Evolutionary conservation across 208 protist species (phyloP), one percentile per base, ranked within the genome.

Genomic region (Lotmaria passim): DNA sequence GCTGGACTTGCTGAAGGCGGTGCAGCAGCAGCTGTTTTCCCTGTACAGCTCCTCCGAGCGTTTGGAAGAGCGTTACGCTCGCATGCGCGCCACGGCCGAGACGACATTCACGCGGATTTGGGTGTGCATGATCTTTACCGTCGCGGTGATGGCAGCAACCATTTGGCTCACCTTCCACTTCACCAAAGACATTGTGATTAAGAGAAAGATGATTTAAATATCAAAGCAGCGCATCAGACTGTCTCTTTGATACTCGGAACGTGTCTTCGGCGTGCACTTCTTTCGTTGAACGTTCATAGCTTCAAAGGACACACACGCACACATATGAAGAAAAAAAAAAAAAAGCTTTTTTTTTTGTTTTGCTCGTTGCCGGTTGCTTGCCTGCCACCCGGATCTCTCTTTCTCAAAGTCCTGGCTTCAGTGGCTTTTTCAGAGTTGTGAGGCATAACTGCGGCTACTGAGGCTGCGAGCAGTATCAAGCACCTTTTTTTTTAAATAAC

Each of bases 51-150:
- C 19, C 38, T 67, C 60, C 3, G 67, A 66, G 43, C 31, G 73
- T 21, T 55, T 85, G 14, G 33, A 72, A 23, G 38, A 55, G 33
- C 74, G 79, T 38, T 59, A 72, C 23, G 17, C 10, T 33, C 75
- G 79, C 59, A 83, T 85, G 75, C 79, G 78, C 15, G n/a, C 24
- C 14, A 87, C 82, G 7, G 61, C 75, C 7, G 79, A 90, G 65
- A 77, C 65, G 41, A 90, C 78, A 26, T 86, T 86, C 59, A 83
- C 79, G 36, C 81, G 82, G 19, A 79, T 90, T 17, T 90, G 85
- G 80, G 15, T 76, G 17, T 72, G 61, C 58, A 81, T 66, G 30
- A 5, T 75, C 14, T 8, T 64, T 17, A 55, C 71, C 0, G 8
- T 82, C 21, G 1, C 30, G 3, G 64, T 66, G 26, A 73, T 83